phyloP scores from a whole-genome alignment of 2,329 filamentous ascomycete species.

The Penicillium sp. region DNA sequence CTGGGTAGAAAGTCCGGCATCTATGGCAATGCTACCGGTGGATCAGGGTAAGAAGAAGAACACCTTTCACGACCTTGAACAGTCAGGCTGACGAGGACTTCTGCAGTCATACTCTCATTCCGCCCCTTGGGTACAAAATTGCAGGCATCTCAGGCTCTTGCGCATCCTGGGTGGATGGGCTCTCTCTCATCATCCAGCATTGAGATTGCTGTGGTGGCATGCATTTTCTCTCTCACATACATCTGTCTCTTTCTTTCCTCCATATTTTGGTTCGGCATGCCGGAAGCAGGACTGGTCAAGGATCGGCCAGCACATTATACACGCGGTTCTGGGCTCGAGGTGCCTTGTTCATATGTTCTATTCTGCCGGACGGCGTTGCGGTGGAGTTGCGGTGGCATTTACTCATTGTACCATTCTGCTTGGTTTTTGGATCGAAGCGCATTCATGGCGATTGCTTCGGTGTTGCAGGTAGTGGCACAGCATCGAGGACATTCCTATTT shows the following conservation, averaged over 20 bases:
- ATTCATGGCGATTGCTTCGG: slow-evolving; percentile 1
- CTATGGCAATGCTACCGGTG: slow-evolving; percentile 74
- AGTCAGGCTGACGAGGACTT: slow-evolving; percentile 7
- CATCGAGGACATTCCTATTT: slow-evolving; percentile 18
- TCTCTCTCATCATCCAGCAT: slow-evolving; percentile 71
- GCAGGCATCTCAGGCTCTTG: slow-evolving; percentile 81
- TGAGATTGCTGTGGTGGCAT: slow-evolving; percentile 31
- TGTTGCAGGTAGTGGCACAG: slow-evolving; percentile 2
- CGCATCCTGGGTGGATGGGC: slow-evolving; percentile 74
- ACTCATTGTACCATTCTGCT: slow-evolving; percentile 10
- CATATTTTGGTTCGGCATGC: slow-evolving; percentile 6
- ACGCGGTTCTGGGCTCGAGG: slow-evolving; percentile 6
- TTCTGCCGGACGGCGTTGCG: slow-evolving; percentile 10
- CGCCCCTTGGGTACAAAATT: slow-evolving; percentile 80
- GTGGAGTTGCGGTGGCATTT: slow-evolving; percentile 11
- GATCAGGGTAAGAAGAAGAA: slow-evolving; percentile 62
- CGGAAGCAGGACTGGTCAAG: slow-evolving; percentile 5
- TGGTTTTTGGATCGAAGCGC: slow-evolving; percentile 5
- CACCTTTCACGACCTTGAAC: not conserved
- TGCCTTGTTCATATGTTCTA: slow-evolving; percentile 17
- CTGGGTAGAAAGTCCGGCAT: slow-evolving; percentile 77
- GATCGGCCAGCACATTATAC: slow-evolving; percentile 15
- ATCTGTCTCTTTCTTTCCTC: slow-evolving; percentile 2
- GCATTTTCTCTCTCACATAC: not conserved
- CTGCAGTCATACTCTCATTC: slow-evolving; percentile 74